Evolutionary conservation across 2,329 filamentous ascomycete species (phyloP).

Genomic region (Beauveria asiatica): DNA sequence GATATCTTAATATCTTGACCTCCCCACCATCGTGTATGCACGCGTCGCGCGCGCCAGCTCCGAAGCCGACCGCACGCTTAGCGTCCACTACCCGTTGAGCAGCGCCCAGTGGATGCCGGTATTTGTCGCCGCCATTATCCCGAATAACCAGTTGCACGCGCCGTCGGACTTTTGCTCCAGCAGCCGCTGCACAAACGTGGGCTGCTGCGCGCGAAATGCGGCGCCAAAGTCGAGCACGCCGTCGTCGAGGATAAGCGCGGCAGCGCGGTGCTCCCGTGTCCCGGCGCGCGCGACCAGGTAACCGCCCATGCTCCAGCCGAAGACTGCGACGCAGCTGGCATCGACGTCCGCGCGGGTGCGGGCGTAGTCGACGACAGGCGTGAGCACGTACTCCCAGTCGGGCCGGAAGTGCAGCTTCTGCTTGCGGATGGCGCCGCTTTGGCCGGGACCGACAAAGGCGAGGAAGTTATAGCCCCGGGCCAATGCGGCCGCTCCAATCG

Average conservation of each 20-base stretch:
- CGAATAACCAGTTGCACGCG: background rate
- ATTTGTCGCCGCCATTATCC: background rate
- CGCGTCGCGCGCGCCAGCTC: background rate
- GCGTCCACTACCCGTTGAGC: background rate
- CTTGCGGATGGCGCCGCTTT: background rate
- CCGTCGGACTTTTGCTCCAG: background rate
- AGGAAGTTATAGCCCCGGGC: constrained; percentile 4
- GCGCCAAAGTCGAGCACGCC: background rate
- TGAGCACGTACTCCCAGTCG: constrained; percentile 5
- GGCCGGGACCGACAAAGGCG: constrained; percentile 5
- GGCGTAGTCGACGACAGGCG: constrained; percentile 1
- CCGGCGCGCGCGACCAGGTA: constrained; percentile 4
- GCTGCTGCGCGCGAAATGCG: background rate
- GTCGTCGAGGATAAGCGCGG: constrained; percentile 1
- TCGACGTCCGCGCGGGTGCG: background rate
- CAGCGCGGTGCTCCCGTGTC: background rate
- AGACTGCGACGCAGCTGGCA: background rate
- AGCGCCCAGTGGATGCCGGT: constrained; percentile 2
- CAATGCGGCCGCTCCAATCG: background rate
- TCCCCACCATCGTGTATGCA: background rate
- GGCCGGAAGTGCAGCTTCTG: constrained; percentile 1
- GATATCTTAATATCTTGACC: background rate
- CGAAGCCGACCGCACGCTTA: background rate
- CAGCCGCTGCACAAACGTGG: background rate
- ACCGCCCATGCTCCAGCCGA: constrained; percentile 7